Base-by-base conservation (phyloP, 768 basidiomycete species). In the Pisolithus marmoratus region DNA sequence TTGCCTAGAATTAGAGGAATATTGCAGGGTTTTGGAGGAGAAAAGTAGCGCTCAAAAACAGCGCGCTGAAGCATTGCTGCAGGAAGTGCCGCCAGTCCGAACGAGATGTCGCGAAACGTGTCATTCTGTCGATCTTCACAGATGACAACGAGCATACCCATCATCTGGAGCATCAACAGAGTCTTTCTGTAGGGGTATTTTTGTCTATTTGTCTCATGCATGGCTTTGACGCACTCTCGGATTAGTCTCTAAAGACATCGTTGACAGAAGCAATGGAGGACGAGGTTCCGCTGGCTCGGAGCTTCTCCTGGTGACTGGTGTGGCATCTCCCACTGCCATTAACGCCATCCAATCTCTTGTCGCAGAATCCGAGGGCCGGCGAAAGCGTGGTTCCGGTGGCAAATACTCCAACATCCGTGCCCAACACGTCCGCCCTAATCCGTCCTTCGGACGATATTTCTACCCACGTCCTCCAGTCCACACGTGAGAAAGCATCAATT, bases 1-100 rank as follows among this genome's bases (percentile, higher is more conserved):
- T 1, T 70, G 83, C 34, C 54, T 78, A 46, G 87, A 89, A 57
- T 70, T 92, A 46, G 87, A 90, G 64, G 79, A 82, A 51, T 74
- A 69, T 27, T 70, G 82, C 37, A 72, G 68, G 27, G 47, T 70
- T 2, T 56, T 89, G 42, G 63, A 75, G 49, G 82, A 88, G 70
- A 87, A 83, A 61, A 84, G 87, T 50, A 60, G 62, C 11, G 77
- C 75, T 1, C 71, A 80, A 34, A 73, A 70, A 46, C 66, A 67
- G 20, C 74, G 83, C 27, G 82, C 81, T 0, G 74, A 84, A 17
- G 73, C 71, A 27, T 53, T 88, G 41, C 58, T 87, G 57, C 73
- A 73, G 41, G 84, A 84, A 56, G 64, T 90, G 15, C 71, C 70
- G 45, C 72, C 67, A 6, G n/a, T 78, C 82, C 1, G 88, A 90